Percentiles rank a stretch among this genome's conserved stretches.
These are phyloP conservation scores for Apostasia ramifera DNA, from an alignment of 106 monocot genomes.

Conservation along the genomic window DNA sequence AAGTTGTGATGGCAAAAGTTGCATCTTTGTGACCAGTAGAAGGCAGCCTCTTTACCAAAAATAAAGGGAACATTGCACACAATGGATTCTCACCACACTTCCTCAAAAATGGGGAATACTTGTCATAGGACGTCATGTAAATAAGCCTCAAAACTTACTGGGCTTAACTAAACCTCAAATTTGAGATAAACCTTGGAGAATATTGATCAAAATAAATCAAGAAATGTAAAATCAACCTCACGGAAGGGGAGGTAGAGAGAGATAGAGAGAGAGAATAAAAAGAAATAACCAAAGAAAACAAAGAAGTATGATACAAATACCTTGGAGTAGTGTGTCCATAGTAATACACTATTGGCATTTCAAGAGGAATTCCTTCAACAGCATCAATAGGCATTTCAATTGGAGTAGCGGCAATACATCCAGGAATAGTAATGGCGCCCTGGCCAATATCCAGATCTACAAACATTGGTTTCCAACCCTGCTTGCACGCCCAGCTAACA, in stretches of 20 bases:
- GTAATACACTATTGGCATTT: slow-evolving; percentile 89
- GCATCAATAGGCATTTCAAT: slow-evolving; percentile 96
- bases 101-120: too few relatives aligned
- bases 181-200: not conserved
- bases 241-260: too few relatives aligned
- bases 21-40: too few relatives aligned
- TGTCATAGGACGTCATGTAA: too few relatives aligned
- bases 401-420: slow-evolving; percentile 92
- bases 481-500: slow-evolving; percentile 90
- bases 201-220: not conserved
- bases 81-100: too few relatives aligned
- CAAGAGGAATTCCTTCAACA: slow-evolving; percentile 91
- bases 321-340: slow-evolving; percentile 91
- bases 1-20: too few relatives aligned
- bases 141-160: too few relatives aligned
- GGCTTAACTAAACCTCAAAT: too few relatives aligned
- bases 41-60: too few relatives aligned
- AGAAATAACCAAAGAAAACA: not conserved
- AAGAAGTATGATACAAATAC: slow-evolving; percentile 16
- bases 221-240: too few relatives aligned
- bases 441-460: slow-evolving; percentile 99
- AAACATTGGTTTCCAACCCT: slow-evolving; percentile 92
- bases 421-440: slow-evolving; percentile 93
- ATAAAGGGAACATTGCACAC: too few relatives aligned
- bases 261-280: not conserved